These are phyloP conservation scores for Rhodotorula sp. DNA, from an alignment of 1,284 basidiomycete genomes.

Conservation along the genomic window DNA sequence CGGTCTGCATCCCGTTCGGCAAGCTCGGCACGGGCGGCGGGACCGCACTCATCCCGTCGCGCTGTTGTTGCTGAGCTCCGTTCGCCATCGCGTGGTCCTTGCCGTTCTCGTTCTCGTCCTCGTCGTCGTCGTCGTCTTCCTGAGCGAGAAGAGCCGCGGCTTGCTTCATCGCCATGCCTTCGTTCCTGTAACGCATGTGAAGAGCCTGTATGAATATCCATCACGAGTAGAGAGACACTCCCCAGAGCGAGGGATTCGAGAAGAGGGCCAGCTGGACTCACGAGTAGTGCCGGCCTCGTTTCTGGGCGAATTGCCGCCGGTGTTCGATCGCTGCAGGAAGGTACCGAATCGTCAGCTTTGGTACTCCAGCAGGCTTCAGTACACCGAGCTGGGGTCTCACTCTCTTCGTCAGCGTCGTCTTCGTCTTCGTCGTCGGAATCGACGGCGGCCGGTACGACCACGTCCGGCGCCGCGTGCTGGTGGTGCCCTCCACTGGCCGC, in stretches of 20 bases:
- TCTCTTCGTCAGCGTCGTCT: slow-evolving; percentile 39
- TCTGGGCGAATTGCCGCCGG: slow-evolving; percentile 33
- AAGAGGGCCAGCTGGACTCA: slow-evolving; percentile 8
- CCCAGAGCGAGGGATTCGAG: too few species aligned
- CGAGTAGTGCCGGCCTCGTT: slow-evolving; percentile 36
- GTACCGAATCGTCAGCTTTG: not conserved
- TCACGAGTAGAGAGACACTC: not conserved
- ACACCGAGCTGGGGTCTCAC: slow-evolving; percentile 18
- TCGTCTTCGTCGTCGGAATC: slow-evolving; percentile 32
- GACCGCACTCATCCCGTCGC: slow-evolving; percentile 3
- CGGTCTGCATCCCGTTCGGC: slow-evolving; percentile 13
- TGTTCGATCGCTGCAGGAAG: slow-evolving; percentile 30
- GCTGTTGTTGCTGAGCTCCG: not conserved
- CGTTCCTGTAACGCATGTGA: not conserved
- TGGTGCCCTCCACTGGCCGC: not conserved
- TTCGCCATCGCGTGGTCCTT: slow-evolving; percentile 1
- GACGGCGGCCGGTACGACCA: slow-evolving; percentile 13
- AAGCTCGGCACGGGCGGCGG: slow-evolving; percentile 14
- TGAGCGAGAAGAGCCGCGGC: slow-evolving; percentile 28
- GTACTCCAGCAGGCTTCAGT: not conserved
- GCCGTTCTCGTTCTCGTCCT: slow-evolving; percentile 1
- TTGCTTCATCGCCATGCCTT: slow-evolving; percentile 26
- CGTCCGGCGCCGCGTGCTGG: not conserved
- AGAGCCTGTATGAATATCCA: not conserved
- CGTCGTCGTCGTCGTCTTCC: slow-evolving; percentile 20